Evolutionary conservation across 2,329 filamentous ascomycete species (phyloP), one percentile per base, ranked within the genome.

Genomic region (Penicillium sp.): DNA sequence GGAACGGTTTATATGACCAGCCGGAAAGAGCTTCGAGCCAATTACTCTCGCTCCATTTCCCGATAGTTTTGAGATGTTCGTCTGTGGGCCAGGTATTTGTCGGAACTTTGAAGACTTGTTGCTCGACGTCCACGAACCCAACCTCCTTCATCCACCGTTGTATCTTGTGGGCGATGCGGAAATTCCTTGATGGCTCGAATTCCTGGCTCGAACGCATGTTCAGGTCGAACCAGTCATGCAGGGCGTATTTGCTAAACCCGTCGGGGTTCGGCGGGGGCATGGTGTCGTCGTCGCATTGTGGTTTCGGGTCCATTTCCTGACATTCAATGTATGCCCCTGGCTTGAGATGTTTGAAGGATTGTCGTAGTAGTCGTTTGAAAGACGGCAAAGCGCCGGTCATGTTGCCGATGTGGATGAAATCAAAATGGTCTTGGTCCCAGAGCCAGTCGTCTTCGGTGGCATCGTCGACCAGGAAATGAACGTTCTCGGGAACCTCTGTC

Each of bases 391-490:
- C 74, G 16, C 82, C 82, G 2, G 73, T 70, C 66, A 86, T 73
- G 56, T 80, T 70, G 36, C 78, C 74, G 2, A 78, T 74, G 63
- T 84, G 81, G 47, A 85, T 74, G 49, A 77, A 77, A 63, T 84
- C 80, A 56, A 83, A 74, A 53, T 73, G 58, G 45, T 73, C 56
- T 0, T 68, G 57, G 4, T 73, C 68, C 68, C 79, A 61, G 68
- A 78, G 69, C 80, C 80, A 82, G 45, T 85, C 77, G 1, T 74
- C 70, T 59, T 82, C 79, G 3, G 77, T 74, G 60, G 75, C 75
- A 58, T 89, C 85, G 60, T 89, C 85, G 37, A 90, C 77, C 50
- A 81, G 81, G 55, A 90, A 90, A 51, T 81, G 79, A 11, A 89
- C 83, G 52, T 90, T 90, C 14, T 79, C 77, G 0, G 86, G 85